Evolutionary conservation across 73 alveolate genomes (phyloP).

Genomic region (Uronychia setigera): DNA sequence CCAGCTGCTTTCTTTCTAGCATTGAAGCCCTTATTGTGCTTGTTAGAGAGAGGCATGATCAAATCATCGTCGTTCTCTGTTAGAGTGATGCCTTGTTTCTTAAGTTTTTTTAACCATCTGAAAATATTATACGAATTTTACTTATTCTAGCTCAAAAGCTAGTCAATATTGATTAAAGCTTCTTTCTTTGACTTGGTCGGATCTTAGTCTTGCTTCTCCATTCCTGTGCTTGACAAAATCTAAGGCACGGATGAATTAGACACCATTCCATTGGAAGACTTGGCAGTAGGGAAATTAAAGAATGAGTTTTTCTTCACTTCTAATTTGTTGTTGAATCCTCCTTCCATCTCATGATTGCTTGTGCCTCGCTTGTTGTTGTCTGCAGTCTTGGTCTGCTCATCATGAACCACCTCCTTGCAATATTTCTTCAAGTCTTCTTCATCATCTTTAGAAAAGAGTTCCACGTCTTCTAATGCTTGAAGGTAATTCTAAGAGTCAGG

Average conservation of each 20-base stretch:
- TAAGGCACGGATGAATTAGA: too few relatives aligned
- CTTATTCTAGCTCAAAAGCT: too few relatives aligned
- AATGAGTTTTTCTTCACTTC: neutral
- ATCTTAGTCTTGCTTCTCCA: too few relatives aligned
- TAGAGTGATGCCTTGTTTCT: neutral
- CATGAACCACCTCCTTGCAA: neutral
- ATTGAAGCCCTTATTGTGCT: neutral
- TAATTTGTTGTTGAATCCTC: too few relatives aligned
- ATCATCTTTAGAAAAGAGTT: neutral
- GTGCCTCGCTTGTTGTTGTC: conserved; percentile 1
- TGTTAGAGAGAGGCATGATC: neutral
- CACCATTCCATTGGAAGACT: too few relatives aligned
- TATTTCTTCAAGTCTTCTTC: neutral
- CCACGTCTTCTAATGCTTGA: neutral
- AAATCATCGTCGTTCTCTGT: neutral
- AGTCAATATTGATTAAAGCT: too few relatives aligned
- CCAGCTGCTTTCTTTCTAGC: neutral
- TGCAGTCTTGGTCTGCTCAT: neutral
- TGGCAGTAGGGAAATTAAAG: too few relatives aligned
- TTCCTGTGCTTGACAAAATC: too few relatives aligned
- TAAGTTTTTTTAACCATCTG: neutral
- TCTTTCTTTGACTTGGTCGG: too few relatives aligned
- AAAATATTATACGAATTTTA: too few relatives aligned
- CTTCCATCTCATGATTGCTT: too few relatives aligned
- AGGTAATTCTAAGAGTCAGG: neutral